Evolutionary conservation across 257 asterid genomes (phyloP).

Genomic region (Primulina tabacum): DNA sequence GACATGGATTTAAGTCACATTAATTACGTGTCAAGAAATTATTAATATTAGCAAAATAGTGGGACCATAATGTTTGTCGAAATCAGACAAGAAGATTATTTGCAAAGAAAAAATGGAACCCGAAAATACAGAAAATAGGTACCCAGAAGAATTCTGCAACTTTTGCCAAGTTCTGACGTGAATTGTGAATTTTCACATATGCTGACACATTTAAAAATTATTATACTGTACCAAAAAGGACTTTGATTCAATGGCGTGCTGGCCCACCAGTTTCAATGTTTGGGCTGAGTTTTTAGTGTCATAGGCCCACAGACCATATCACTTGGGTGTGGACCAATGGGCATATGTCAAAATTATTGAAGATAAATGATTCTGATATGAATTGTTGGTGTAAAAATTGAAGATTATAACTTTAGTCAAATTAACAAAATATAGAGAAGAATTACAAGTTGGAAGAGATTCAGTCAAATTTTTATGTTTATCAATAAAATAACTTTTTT

Average conservation of each 20-base stretch:
- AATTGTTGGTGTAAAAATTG: not conserved
- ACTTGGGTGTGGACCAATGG: not conserved
- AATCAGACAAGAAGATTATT: not conserved
- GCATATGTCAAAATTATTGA: not conserved
- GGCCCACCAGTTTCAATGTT: not conserved
- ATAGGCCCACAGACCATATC: conserved; percentile 10
- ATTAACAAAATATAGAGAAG: too few relatives aligned
- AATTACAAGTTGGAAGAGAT: too few relatives aligned
- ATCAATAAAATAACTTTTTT: too few relatives aligned
- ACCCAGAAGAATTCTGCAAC: not conserved
- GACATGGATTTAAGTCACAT: not conserved
- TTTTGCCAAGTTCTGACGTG: conserved; percentile 6
- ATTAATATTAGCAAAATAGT: too few relatives aligned
- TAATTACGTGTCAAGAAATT: not conserved
- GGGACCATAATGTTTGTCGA: not conserved
- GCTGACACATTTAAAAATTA: conserved; percentile 18
- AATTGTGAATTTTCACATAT: conserved; percentile 27
- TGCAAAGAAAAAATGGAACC: not conserved
- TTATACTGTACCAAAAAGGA: not conserved
- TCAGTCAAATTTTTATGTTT: too few relatives aligned
- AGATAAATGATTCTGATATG: not conserved
- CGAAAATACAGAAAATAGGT: too few relatives aligned
- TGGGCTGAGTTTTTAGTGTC: not conserved
- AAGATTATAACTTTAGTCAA: not conserved
- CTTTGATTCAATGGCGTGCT: not conserved